These are phyloP conservation scores for Xanthoceras sorbifolium DNA, from an alignment of 345 rosid genomes.

Conservation along the genomic window DNA sequence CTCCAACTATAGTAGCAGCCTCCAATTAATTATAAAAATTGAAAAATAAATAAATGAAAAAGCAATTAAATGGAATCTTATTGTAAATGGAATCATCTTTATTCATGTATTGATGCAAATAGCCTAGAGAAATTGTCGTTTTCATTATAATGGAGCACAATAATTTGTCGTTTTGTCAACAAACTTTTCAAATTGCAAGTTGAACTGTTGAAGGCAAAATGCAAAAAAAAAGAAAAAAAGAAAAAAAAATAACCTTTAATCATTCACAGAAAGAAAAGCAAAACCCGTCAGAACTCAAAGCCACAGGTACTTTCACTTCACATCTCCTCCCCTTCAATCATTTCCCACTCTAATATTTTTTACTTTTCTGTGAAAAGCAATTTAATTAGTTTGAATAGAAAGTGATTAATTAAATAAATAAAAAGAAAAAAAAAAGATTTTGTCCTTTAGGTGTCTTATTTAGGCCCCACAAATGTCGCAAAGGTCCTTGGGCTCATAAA, in stretches of 20 bases:
- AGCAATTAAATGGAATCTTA: neutral
- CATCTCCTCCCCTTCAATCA: slow-evolving; percentile 28
- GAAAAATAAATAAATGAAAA: too few relatives aligned
- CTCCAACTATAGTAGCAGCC: too few relatives aligned
- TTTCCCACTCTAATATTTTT: slow-evolving; percentile 26
- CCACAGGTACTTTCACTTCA: slow-evolving; percentile 17
- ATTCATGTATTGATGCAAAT: neutral
- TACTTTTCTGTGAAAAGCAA: slow-evolving; percentile 33
- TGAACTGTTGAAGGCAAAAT: neutral
- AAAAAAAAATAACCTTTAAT: slow-evolving; percentile 23
- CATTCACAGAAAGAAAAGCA: slow-evolving; percentile 18
- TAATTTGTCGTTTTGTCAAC: slow-evolving; percentile 16
- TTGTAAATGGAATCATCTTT: neutral
- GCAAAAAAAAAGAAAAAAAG: slow-evolving; percentile 3
- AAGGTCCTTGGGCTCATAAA: slow-evolving; percentile 25
- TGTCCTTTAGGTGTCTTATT: slow-evolving; percentile 47
- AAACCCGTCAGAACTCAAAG: slow-evolving; percentile 10
- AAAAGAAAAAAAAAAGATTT: slow-evolving; percentile 24
- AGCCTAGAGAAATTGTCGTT: slow-evolving; percentile 13
- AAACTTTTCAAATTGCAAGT: neutral
- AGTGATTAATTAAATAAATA: neutral
- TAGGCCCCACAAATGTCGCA: slow-evolving; percentile 17
- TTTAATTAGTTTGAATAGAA: neutral
- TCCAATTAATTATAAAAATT: too few relatives aligned
- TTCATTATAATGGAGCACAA: neutral